These are phyloP conservation scores for Chenopodium suecicum DNA, from an alignment of 148 eudicot species.

Conservation along the genomic window DNA sequence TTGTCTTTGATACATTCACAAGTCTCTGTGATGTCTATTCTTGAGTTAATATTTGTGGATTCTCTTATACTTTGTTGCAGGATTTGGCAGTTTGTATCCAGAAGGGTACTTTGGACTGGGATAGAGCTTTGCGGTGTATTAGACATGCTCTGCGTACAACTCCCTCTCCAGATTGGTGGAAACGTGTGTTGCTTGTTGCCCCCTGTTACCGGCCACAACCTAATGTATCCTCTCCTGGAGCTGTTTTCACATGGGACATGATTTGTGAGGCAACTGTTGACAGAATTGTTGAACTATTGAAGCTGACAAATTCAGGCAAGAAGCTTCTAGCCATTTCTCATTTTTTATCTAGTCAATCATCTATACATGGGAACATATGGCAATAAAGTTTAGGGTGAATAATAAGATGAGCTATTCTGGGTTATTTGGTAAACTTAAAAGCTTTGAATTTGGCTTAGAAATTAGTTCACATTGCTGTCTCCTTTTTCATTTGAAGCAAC, in stretches of 20 bases:
- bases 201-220: constrained; percentile 65
- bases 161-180: constrained; percentile 99
- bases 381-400: background rate
- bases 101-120: constrained; percentile 96
- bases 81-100: constrained; percentile 88
- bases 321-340: background rate
- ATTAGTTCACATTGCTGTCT: background rate
- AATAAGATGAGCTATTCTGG: background rate
- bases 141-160: constrained; percentile 93
- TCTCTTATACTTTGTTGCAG: constrained; percentile 34
- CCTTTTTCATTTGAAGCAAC: background rate
- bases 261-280: constrained; percentile 89
- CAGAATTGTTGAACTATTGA: constrained; percentile 85
- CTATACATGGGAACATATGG: background rate
- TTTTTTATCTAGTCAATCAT: background rate
- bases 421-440: background rate
- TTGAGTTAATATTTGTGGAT: background rate
- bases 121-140: constrained; percentile 89
- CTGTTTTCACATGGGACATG: constrained; percentile 97
- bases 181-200: constrained; percentile 84
- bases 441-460: background rate
- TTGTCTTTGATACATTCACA: background rate
- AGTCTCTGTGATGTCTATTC: background rate
- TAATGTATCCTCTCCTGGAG: constrained; percentile 71
- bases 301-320: constrained; percentile 91